Evolutionary conservation across 257 asterid species (phyloP).

Genomic region (Vinca minor): DNA sequence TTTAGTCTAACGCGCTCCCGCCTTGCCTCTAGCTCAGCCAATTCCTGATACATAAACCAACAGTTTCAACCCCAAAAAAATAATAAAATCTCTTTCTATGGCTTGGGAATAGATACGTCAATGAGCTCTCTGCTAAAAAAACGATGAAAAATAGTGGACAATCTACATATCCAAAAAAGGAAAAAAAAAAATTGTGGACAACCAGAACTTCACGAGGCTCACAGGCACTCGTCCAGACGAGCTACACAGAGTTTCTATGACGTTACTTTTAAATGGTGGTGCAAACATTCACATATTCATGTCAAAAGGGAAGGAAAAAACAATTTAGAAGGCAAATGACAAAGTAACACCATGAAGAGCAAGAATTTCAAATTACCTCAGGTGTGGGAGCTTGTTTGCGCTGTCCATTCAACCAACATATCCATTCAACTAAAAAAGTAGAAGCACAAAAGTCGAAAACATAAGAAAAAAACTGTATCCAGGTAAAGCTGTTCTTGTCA

Average conservation of each 20-base stretch:
- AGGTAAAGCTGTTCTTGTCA: not conserved
- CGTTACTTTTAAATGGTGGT: not conserved
- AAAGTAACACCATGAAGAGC: not conserved
- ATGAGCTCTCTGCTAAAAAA: not conserved
- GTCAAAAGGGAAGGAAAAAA: not conserved
- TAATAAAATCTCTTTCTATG: not conserved
- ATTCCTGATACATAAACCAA: slow-evolving; percentile 46
- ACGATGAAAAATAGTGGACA: not conserved
- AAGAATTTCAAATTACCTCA: slow-evolving; percentile 44
- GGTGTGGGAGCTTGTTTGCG: slow-evolving; percentile 81
- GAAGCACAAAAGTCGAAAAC: slow-evolving; percentile 23
- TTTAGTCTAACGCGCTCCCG: slow-evolving; percentile 71
- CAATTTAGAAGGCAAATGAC: not conserved
- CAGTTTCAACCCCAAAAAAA: not conserved
- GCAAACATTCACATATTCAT: not conserved
- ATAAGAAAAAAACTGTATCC: not conserved
- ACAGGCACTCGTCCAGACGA: not conserved
- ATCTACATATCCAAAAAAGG: not conserved
- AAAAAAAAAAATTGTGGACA: no score
- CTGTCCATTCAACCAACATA: slow-evolving; percentile 97
- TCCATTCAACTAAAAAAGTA: slow-evolving; percentile 86
- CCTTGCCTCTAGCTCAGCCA: slow-evolving; percentile 82
- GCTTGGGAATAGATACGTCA: not conserved
- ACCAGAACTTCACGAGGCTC: not conserved
- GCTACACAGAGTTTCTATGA: not conserved